Percentiles rank a stretch among this genome's conserved stretches.
Evolutionary conservation across 2,329 filamentous ascomycete species (phyloP).

Genomic region (Massarina eburnea): DNA sequence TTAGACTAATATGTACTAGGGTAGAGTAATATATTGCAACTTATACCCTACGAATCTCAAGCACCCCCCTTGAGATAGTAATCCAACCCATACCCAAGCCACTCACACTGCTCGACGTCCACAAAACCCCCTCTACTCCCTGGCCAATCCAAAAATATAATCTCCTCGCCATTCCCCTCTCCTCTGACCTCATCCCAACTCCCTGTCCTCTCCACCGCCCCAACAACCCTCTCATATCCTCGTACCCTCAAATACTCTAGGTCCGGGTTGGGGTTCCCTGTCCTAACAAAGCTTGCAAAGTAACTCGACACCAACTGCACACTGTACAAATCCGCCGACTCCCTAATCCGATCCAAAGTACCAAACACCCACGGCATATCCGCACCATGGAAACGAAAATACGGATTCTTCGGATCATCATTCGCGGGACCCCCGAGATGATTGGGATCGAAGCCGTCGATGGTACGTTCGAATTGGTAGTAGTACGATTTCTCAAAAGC

Average conservation of each 20-base stretch:
- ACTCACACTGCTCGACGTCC: slow-evolving; percentile 55
- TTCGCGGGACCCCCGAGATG: slow-evolving; percentile 51
- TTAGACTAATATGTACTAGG: no score
- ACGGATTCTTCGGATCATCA: slow-evolving; percentile 54
- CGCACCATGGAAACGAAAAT: slow-evolving; percentile 61
- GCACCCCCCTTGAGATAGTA: slow-evolving; percentile 36
- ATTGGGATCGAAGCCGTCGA: slow-evolving; percentile 57
- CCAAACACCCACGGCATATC: slow-evolving; percentile 58
- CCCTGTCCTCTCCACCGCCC: slow-evolving; percentile 45
- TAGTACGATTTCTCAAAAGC: slow-evolving; percentile 57
- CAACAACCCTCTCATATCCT: slow-evolving; percentile 48
- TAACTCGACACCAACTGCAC: slow-evolving; percentile 51
- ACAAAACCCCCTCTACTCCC: slow-evolving; percentile 48
- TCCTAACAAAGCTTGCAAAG: slow-evolving; percentile 56
- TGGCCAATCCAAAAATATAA: slow-evolving; percentile 52
- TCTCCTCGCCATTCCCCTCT: slow-evolving; percentile 34
- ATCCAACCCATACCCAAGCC: slow-evolving; percentile 35
- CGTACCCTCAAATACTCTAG: slow-evolving; percentile 49
- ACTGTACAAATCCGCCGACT: slow-evolving; percentile 52
- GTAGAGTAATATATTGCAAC: no score
- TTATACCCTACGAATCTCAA: neutral
- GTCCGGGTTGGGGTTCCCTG: slow-evolving; percentile 55
- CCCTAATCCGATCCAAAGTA: slow-evolving; percentile 52
- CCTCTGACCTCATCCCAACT: slow-evolving; percentile 36
- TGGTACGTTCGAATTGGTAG: slow-evolving; percentile 63